phyloP scores from a whole-genome alignment of 805 yeast species.

The Sugiyamaella americana region DNA sequence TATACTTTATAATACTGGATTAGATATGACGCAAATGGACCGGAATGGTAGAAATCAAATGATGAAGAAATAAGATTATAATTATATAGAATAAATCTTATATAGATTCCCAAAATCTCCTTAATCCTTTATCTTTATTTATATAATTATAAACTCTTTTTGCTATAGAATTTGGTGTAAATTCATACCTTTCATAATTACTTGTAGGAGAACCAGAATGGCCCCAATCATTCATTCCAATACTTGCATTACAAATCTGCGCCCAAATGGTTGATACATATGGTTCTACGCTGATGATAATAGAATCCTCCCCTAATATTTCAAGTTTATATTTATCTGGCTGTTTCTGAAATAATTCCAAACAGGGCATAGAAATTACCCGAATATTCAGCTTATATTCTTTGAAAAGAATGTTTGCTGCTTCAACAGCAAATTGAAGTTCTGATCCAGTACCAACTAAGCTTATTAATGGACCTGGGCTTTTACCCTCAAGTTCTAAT shows the following conservation, averaged over 20 bases:
- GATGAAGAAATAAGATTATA: too few relatives aligned
- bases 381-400: slow-evolving; percentile 15
- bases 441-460: slow-evolving; percentile 15
- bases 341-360: slow-evolving; percentile 16
- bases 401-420: slow-evolving; percentile 33
- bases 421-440: slow-evolving; percentile 37
- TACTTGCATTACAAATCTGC: slow-evolving; percentile 34
- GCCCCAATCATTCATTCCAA: slow-evolving; percentile 33
- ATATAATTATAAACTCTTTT: not conserved
- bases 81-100: not conserved
- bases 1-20: too few relatives aligned
- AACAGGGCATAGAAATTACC: not conserved
- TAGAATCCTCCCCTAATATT: slow-evolving; percentile 21
- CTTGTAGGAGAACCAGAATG: slow-evolving; percentile 33
- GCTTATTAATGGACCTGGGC: slow-evolving; percentile 13
- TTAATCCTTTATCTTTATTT: too few relatives aligned
- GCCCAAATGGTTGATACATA: slow-evolving; percentile 36
- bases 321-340: slow-evolving; percentile 26
- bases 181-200: slow-evolving; percentile 32
- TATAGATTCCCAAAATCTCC: not conserved
- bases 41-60: too few relatives aligned
- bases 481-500: not conserved
- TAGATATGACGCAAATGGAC: too few relatives aligned
- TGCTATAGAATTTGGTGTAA: not conserved
- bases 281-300: slow-evolving; percentile 33